Conservation (phyloP, 345 rosid species). For the Boechera retrofracta region DNA sequence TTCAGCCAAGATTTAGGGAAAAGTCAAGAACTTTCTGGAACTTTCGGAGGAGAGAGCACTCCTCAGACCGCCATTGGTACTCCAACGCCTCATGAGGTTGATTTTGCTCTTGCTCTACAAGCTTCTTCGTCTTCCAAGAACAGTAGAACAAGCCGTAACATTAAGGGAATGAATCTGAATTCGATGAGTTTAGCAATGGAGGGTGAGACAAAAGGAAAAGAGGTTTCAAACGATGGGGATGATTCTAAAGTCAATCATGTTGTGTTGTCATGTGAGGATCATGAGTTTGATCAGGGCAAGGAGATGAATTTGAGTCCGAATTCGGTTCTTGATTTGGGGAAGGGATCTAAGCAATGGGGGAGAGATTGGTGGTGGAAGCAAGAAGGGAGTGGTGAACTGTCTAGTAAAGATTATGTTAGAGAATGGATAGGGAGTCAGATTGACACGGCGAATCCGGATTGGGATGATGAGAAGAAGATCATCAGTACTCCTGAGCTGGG, state of each 20-base stretch:
- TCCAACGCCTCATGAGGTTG: constrained; percentile 73
- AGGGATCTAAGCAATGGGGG: constrained; percentile 79
- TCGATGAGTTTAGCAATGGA: constrained; percentile 58
- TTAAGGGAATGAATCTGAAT: constrained; percentile 62
- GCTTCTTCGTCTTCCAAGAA: constrained; percentile 90
- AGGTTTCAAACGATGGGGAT: constrained; percentile 61
- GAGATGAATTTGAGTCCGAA: constrained; percentile 59
- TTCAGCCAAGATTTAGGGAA: constrained; percentile 86
- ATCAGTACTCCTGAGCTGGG: constrained; percentile 51
- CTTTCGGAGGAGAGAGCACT: constrained; percentile 57
- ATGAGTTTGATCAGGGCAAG: constrained; percentile 60
- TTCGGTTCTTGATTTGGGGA: constrained; percentile 52
- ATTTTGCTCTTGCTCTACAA: constrained; percentile 91
- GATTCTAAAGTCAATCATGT: constrained; percentile 50
- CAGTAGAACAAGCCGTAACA: constrained; percentile 60
- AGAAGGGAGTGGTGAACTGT: constrained; percentile 88
- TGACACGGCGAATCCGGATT: constrained; percentile 69
- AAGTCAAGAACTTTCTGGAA: constrained; percentile 82
- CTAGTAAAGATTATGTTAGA: constrained; percentile 92
- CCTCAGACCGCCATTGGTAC: constrained; percentile 58
- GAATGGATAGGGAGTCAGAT: constrained; percentile 99
- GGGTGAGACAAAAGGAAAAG: constrained; percentile 73
- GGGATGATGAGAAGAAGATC: constrained; percentile 76
- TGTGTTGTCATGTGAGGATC: constrained; percentile 41
- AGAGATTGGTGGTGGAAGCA: constrained; percentile 99